These are phyloP conservation scores for Blastobotrys mokoenaii DNA, from an alignment of 805 yeast genomes.

Conservation along the genomic window DNA sequence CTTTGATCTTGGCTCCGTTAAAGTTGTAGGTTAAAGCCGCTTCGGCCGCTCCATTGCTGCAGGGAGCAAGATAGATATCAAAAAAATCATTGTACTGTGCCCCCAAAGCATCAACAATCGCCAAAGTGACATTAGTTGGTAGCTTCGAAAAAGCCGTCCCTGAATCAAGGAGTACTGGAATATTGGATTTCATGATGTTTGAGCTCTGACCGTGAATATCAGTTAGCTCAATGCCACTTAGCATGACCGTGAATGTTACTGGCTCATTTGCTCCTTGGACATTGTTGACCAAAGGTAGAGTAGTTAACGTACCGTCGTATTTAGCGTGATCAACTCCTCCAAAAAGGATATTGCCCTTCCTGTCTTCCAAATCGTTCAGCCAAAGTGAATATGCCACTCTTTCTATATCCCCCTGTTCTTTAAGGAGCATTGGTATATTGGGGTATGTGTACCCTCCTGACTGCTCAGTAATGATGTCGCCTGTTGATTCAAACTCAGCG, in stretches of 20 bases:
- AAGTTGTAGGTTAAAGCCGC: conserved; percentile 14
- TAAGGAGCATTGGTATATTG: conserved; percentile 58
- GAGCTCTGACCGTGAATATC: conserved; percentile 1
- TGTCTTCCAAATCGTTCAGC: conserved; percentile 28
- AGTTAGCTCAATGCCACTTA: conserved; percentile 4
- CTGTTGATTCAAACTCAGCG: conserved; percentile 24
- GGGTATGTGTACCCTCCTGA: conserved; percentile 37
- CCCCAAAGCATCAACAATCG: conserved; percentile 6
- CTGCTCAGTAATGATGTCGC: conserved; percentile 10
- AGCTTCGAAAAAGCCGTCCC: conserved; percentile 48
- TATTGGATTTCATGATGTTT: conserved; percentile 5
- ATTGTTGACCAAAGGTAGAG: conserved; percentile 26
- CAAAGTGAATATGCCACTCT: conserved; percentile 38
- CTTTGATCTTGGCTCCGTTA: conserved; percentile 17
- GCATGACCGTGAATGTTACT: conserved; percentile 4
- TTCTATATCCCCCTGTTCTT: conserved; percentile 34
- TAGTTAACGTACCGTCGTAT: conserved; percentile 30
- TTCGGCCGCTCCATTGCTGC: conserved; percentile 3
- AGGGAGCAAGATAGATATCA: conserved; percentile 6
- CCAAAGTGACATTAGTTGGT: conserved; percentile 30
- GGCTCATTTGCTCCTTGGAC: not conserved
- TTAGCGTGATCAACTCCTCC: conserved; percentile 39
- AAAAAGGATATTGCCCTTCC: conserved; percentile 33
- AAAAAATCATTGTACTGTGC: conserved; percentile 4
- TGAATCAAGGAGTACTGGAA: conserved; percentile 45